Evolutionary conservation across 345 rosid genomes (phyloP).

Genomic region (Stellera chamaejasme): DNA sequence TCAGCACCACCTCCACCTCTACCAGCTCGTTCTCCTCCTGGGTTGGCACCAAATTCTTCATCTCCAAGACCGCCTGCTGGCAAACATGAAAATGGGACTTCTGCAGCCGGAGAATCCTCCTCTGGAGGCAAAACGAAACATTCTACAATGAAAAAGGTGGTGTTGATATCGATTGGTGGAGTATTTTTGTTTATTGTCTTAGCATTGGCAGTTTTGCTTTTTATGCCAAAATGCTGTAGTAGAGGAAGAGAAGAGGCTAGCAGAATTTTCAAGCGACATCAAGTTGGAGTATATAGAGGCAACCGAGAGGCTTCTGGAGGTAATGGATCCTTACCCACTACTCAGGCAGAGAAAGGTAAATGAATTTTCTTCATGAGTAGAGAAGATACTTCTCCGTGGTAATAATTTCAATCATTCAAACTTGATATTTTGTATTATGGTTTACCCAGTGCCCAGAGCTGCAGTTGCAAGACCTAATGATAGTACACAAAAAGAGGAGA

Average conservation of each 20-base stretch:
- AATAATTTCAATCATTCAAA: slow-evolving; percentile 3
- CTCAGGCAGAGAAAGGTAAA: slow-evolving; percentile 59
- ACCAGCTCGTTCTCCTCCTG: slow-evolving; percentile 12
- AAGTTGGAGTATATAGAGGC: slow-evolving; percentile 60
- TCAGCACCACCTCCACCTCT: slow-evolving; percentile 33
- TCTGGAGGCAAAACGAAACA: slow-evolving; percentile 31
- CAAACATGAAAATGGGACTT: slow-evolving; percentile 51
- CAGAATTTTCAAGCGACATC: slow-evolving; percentile 50
- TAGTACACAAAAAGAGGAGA: slow-evolving; percentile 23
- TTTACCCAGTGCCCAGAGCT: slow-evolving; percentile 47
- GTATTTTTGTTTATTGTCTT: slow-evolving; percentile 46
- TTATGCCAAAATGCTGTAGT: slow-evolving; percentile 45
- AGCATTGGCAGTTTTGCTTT: slow-evolving; percentile 42
- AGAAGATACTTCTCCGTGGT: not conserved
- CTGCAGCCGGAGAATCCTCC: slow-evolving; percentile 41
- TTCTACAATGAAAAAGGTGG: slow-evolving; percentile 42
- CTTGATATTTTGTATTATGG: slow-evolving; percentile 1
- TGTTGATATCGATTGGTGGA: slow-evolving; percentile 73
- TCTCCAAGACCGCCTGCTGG: slow-evolving; percentile 34
- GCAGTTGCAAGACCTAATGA: slow-evolving; percentile 23
- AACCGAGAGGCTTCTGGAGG: slow-evolving; percentile 50
- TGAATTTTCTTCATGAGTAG: slow-evolving; percentile 7
- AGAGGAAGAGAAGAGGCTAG: slow-evolving; percentile 42
- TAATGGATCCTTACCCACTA: slow-evolving; percentile 35
- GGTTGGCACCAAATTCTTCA: slow-evolving; percentile 29